Base-by-base conservation (phyloP, 805 yeast species). In the Candida odintsovae region DNA sequence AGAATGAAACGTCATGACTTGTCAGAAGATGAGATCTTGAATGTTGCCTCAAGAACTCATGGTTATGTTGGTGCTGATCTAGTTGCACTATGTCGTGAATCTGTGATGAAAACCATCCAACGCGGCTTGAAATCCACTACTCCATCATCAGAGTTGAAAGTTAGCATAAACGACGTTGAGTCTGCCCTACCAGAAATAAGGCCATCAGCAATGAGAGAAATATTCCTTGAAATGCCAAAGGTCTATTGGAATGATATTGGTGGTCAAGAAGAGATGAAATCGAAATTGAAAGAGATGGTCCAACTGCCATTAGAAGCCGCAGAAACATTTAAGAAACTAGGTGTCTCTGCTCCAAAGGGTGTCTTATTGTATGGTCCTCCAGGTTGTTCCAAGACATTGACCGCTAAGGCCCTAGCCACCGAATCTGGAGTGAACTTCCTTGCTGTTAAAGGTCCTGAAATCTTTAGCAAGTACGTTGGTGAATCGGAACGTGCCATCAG, bases 21-120 rank as follows among this genome's bases (percentile, higher is more conserved):
- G 35, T 59, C 72, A 0, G 67, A 62, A 0, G 80, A 71, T 0
- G 83, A 86, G 35, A 75, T 90, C n/a, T 61, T 67, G n/a, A 57
- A 56, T 2, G 67, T 90, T 38, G 88, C 97, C 0, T 64, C 78
- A 5, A 83, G 80, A 58, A 90, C 98, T 0, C 99, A 94, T 65
- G 99, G 99, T 6, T 94, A 88, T 60, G 99, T 94, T 2, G 99
- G 99, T 41, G 97, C 98, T 0, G 99, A 94, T 67, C 66, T 94
- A 41, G 80, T 86, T 4, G 96, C 97, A 0, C 70, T 94, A 20
- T 81, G 90, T 50, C 72, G 97, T 42, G 99, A 94, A 59, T 78
- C 95, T 7, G 96, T 89, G 0, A 79, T 90, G 85, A 78, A 76
- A 50, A 83, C 96, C 2, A 86, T 94, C 16, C 78, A 82, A 44